These are phyloP conservation scores for Microdochium trichocladiopsis DNA, from an alignment of 2,329 filamentous ascomycete species.

Conservation along the genomic window DNA sequence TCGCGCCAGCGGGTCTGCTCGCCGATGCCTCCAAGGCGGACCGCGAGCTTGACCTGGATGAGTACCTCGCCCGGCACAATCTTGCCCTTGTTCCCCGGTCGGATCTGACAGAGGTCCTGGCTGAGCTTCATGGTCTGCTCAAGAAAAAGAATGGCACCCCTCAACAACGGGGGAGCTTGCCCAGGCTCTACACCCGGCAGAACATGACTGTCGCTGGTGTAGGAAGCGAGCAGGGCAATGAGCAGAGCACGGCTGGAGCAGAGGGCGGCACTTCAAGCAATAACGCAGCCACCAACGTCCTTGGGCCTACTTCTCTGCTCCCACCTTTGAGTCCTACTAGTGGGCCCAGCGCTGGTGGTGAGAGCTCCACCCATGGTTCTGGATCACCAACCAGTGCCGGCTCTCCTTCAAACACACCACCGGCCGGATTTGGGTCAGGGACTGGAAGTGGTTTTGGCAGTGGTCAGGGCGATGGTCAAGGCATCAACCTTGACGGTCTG, in stretches of 20 bases:
- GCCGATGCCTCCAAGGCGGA: slow-evolving; percentile 23
- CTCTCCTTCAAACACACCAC: neutral
- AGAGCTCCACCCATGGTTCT: slow-evolving; percentile 9
- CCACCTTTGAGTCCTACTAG: neutral
- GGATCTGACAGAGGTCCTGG: slow-evolving; percentile 35
- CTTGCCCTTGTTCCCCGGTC: slow-evolving; percentile 35
- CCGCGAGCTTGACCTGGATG: slow-evolving; percentile 24
- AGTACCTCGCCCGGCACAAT: slow-evolving; percentile 33
- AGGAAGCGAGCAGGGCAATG: neutral
- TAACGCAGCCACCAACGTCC: neutral
- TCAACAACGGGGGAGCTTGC: slow-evolving; percentile 14
- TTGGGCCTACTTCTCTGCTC: neutral
- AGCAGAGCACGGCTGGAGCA: neutral
- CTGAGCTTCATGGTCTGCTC: slow-evolving; percentile 32
- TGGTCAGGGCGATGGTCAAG: slow-evolving; percentile 7
- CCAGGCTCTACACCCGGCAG: slow-evolving; percentile 15
- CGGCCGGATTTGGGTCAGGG: neutral
- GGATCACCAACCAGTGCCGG: slow-evolving; percentile 2
- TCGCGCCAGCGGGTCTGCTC: slow-evolving; percentile 24
- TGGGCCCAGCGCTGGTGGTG: neutral
- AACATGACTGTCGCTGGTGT: slow-evolving; percentile 5
- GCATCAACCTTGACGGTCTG: neutral
- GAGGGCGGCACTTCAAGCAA: neutral
- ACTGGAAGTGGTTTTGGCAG: slow-evolving; percentile 3
- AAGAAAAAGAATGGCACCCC: slow-evolving; percentile 18